These are phyloP conservation scores for Tilletia caries DNA, from an alignment of 1,284 basidiomycete species.

Conservation along the genomic window DNA sequence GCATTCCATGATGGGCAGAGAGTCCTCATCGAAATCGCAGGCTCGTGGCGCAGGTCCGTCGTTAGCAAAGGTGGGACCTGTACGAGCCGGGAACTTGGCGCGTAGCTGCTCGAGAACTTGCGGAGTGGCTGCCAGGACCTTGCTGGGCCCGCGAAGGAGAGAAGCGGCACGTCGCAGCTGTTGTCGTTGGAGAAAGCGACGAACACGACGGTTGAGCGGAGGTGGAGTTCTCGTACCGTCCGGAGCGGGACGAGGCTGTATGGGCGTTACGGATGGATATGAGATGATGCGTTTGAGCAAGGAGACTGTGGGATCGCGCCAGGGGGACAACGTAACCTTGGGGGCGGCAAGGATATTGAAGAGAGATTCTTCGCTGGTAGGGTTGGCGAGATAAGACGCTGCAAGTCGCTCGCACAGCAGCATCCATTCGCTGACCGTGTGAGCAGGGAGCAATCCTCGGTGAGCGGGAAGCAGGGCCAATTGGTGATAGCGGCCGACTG, in stretches of 20 bases:
- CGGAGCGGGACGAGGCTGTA: background rate
- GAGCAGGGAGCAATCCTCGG: background rate
- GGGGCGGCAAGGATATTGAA: background rate
- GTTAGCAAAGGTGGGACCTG: background rate
- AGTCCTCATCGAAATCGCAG: background rate
- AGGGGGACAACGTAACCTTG: background rate
- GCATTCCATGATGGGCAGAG: background rate
- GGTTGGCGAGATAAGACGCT: background rate
- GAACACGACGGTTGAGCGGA: background rate
- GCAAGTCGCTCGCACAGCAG: background rate
- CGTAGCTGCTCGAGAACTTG: background rate
- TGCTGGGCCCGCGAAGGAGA: background rate
- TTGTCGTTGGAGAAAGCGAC: background rate
- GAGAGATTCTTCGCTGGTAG: background rate
- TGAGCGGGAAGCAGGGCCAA: background rate
- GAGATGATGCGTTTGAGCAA: background rate
- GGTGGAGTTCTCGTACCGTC: background rate
- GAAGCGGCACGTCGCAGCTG: background rate
- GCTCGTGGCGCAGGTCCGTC: background rate
- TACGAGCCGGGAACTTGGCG: background rate
- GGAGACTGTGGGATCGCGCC: background rate
- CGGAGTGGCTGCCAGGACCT: background rate
- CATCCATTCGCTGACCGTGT: background rate
- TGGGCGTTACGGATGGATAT: background rate
- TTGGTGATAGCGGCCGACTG: background rate